Base-by-base conservation (phyloP, 2,329 filamentous ascomycete genomes). In the Purpureocillium lavendulum region DNA sequence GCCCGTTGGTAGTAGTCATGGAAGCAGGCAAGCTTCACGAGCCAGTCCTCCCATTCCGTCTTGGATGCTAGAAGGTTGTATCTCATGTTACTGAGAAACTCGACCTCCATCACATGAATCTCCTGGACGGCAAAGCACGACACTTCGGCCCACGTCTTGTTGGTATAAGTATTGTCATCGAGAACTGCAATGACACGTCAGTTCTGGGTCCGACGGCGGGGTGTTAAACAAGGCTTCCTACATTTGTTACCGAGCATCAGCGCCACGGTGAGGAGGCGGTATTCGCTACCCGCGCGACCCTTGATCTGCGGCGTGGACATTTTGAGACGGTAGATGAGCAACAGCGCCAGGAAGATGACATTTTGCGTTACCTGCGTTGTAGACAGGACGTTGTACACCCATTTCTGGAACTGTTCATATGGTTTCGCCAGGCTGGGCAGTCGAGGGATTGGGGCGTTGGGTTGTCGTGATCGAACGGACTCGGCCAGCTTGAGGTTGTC, bases 91-190 rank as follows among this genome's bases (percentile, higher is more conserved):
- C 90, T 96, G 46, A 98, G 70, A 53, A 98, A 98, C 60, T 98
- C 92, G n/a, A 98, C 92, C 60, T 98, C 92, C 92, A 98, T 98
- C 33, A 96, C 84, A 59, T 98, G 92, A 38, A 98, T 95, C 62
- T 98, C 92, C 44, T 84, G 80, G 11, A 97, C 90, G 2, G 86
- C 81, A 45, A 98, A 95, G 33, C 86, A 85, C 1, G 92, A 97
- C 10, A 98, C 92, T 54, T 98, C 92, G 3, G 90, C 92, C 92
- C 92, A 98, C 0, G 92, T 98, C 70, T 97, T 96, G 69, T 98
- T 98, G 30, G 92, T 97, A 64, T 98, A 98, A 0, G 92, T 97
- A 60, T 97, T 98, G 61, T 98, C 92, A 57, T 98, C 92, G 52
- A 98, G 68, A 58, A 97, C 82, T 87, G 45, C 2, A 29, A 36